Conservation (phyloP, 148 eudicot genomes). For the Amaranthus palmeri region DNA sequence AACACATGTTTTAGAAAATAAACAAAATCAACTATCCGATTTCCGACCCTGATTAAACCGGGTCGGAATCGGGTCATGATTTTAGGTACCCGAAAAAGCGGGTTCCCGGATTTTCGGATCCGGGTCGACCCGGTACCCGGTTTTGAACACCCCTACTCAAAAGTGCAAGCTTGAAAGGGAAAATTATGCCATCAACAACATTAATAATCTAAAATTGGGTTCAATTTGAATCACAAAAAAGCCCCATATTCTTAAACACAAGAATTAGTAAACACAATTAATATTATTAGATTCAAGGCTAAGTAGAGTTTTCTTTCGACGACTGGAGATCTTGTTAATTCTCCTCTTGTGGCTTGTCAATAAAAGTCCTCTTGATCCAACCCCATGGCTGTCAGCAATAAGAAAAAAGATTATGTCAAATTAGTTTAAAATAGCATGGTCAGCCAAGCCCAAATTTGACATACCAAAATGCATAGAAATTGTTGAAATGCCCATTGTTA, state of each 20-base stretch:
- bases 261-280: constrained; percentile 23
- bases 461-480: too few species aligned
- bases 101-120: too few species aligned
- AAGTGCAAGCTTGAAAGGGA: not conserved
- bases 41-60: too few species aligned
- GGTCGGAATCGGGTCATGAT: too few species aligned
- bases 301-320: constrained; percentile 4
- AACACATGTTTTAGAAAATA: too few species aligned
- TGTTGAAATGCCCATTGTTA: too few species aligned
- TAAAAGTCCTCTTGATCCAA: constrained; percentile 42
- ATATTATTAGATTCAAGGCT: constrained; percentile 30
- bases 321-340: constrained; percentile 2
- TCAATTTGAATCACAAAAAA: constrained; percentile 13
- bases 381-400: constrained; percentile 38
- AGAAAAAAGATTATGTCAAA: constrained; percentile 1
- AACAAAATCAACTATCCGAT: too few species aligned
- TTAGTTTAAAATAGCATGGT: not conserved
- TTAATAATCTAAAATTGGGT: not conserved
- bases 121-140: too few species aligned
- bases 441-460: not conserved
- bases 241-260: constrained; percentile 19
- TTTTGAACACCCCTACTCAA: too few species aligned
- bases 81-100: too few species aligned
- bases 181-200: not conserved
- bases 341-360: constrained; percentile 39